phyloP scores from a whole-genome alignment of 352 stramenopile genomes.

The Globisporangium cederbergense region DNA sequence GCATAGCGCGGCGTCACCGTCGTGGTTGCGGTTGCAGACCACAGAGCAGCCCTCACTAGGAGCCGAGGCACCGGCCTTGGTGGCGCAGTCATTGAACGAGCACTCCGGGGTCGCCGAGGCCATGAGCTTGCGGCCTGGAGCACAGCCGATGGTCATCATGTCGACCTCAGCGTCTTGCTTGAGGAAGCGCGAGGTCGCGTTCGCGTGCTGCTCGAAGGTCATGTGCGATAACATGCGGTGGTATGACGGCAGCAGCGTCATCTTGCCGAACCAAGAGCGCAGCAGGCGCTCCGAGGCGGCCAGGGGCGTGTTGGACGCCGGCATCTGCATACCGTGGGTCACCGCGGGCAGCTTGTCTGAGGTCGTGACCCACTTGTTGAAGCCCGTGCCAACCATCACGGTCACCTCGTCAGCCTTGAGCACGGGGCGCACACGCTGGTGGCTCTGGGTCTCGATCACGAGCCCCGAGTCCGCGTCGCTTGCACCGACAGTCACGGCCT shows the following conservation, averaged over 20 bases:
- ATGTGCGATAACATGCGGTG: constrained; percentile 48
- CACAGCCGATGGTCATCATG: constrained; percentile 33
- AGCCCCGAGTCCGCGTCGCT: constrained; percentile 41
- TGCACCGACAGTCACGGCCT: constrained; percentile 21
- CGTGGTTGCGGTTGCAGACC: constrained; percentile 42
- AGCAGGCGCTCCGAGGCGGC: constrained; percentile 28
- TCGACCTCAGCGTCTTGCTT: constrained; percentile 23
- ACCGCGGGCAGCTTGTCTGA: constrained; percentile 45
- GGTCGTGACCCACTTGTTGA: constrained; percentile 46
- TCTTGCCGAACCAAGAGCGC: constrained; percentile 59
- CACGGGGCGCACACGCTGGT: constrained; percentile 40
- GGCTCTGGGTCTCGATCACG: constrained; percentile 44
- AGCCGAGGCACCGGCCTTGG: constrained; percentile 22
- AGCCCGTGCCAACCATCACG: constrained; percentile 60
- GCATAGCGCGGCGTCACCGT: constrained; percentile 23
- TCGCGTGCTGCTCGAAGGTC: constrained; percentile 41
- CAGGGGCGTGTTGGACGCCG: constrained; percentile 23
- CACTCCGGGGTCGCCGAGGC: constrained; percentile 33
- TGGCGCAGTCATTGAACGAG: constrained; percentile 26
- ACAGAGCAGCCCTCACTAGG: constrained; percentile 27
- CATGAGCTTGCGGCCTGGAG: constrained; percentile 32
- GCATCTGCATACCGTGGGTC: constrained; percentile 61
- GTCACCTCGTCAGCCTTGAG: constrained; percentile 50
- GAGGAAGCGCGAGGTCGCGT: constrained; percentile 34
- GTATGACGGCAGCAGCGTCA: constrained; percentile 53